Conservation (phyloP, 2,329 filamentous ascomycete genomes). For the Colletotrichum lentis region DNA sequence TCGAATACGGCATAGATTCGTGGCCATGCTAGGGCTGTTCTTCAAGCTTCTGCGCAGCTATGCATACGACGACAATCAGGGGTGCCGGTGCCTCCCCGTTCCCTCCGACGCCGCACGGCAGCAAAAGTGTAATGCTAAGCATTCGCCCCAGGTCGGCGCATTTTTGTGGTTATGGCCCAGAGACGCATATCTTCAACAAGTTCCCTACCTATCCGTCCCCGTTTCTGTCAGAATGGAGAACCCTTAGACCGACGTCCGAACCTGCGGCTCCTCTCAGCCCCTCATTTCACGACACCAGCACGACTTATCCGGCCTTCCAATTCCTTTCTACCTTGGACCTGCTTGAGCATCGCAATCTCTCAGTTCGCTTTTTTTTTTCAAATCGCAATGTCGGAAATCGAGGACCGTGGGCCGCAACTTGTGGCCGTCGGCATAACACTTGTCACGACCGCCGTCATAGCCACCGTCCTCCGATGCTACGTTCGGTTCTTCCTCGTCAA, state of each 20-base stretch:
- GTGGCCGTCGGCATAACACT: slow-evolving; percentile 47
- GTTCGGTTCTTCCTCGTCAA: slow-evolving; percentile 48
- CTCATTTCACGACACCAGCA: slow-evolving; percentile 6
- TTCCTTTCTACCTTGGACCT: not conserved
- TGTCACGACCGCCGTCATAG: slow-evolving; percentile 42
- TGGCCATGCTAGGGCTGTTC: slow-evolving; percentile 12
- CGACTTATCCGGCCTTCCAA: slow-evolving; percentile 9
- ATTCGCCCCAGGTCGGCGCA: not conserved
- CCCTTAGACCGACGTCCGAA: slow-evolving; percentile 20
- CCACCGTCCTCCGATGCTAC: slow-evolving; percentile 47
- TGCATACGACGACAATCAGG: slow-evolving; percentile 17
- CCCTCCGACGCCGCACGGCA: slow-evolving; percentile 2
- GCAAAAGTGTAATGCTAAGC: not conserved
- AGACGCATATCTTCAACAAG: slow-evolving; percentile 29
- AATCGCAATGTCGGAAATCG: slow-evolving; percentile 30
- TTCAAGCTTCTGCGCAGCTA: slow-evolving; percentile 13
- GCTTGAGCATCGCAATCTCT: not conserved
- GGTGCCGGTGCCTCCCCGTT: slow-evolving; percentile 9
- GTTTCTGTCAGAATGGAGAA: slow-evolving; percentile 24
- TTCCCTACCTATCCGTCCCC: slow-evolving; percentile 12
- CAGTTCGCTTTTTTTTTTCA: slow-evolving; percentile 1
- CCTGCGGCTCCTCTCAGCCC: slow-evolving; percentile 27
- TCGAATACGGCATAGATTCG: slow-evolving; percentile 16
- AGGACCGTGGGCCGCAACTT: slow-evolving; percentile 48
- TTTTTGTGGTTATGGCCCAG: not conserved